Evolutionary conservation across 2,329 filamentous ascomycete species (phyloP).

Genomic region (Lizonia empirigonia): DNA sequence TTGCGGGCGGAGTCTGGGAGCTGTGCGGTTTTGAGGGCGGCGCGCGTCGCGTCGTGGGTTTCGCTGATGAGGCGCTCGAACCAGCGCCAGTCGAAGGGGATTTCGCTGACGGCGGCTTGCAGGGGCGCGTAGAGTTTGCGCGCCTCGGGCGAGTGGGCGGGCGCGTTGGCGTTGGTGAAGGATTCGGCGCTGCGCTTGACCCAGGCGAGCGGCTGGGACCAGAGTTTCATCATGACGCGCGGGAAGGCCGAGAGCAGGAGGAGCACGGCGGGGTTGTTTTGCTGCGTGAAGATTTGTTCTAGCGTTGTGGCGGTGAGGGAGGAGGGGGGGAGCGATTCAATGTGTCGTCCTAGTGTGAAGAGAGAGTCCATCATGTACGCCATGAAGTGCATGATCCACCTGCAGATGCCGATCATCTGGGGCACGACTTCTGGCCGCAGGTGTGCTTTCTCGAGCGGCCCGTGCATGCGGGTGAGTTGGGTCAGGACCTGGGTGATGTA

Average conservation of each 20-base stretch:
- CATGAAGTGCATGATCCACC: conserved; percentile 75
- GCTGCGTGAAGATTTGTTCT: conserved; percentile 31
- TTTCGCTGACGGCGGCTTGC: conserved; percentile 35
- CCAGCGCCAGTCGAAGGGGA: conserved; percentile 52
- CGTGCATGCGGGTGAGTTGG: conserved; percentile 56
- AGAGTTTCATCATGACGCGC: conserved; percentile 46
- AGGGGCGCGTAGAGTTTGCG: conserved; percentile 53
- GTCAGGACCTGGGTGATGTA: conserved; percentile 68
- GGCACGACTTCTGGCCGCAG: conserved; percentile 45
- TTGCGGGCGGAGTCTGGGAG: conserved; percentile 54
- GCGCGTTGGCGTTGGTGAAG: conserved; percentile 44
- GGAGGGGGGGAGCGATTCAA: conserved; percentile 28
- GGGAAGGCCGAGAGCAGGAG: conserved; percentile 45
- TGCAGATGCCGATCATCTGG: conserved; percentile 67
- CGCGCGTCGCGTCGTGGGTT: conserved; percentile 68
- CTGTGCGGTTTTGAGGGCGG: conserved; percentile 58
- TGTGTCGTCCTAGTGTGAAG: conserved; percentile 32
- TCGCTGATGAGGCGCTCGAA: conserved; percentile 60
- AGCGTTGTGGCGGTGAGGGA: conserved; percentile 48
- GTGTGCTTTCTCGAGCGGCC: conserved; percentile 56
- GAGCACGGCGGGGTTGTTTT: conserved; percentile 44
- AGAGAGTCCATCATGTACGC: conserved; percentile 62
- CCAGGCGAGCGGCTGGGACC: conserved; percentile 41
- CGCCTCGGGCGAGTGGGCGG: conserved; percentile 51
- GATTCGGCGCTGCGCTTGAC: conserved; percentile 33